Evolutionary conservation across 176 grass and related monocot genomes (phyloP), one percentile per base, ranked within the genome.

Genomic region (Avena sativa): DNA sequence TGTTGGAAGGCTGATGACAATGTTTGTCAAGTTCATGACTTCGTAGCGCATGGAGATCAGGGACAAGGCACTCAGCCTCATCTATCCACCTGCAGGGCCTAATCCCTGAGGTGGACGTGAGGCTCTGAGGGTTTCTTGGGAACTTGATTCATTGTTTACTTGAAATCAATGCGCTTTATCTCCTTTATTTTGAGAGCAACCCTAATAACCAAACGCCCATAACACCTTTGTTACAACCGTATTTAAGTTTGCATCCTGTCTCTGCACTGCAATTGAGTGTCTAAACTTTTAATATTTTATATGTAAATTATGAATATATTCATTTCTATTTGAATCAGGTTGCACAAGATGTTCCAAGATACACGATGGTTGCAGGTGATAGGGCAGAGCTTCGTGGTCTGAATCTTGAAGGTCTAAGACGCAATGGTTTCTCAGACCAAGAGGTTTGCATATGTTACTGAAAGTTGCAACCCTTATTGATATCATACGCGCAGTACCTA

Each of bases 281-380:
- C 76, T 89, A 52, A 52, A 48, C 55, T 64, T 73, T 74, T n/a
- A 80, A 83, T 71, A 71, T 64, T 15, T 83, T 52, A 15, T 76
- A 28, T 78, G 52, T 21, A 82, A 20, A 19, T 2, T 83, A 28
- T 30, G 19, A 12, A 38, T 71, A 21, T 46, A 68, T 90, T 51
- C 16, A 51, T 69, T 83, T 87, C 62, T 58, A 59, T 84, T 86
- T 83, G 23, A 71, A 68, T 72, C 79, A 98, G 96, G 86, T 98
- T 87, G 32, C 90, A 74, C 96, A 96, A 89, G 96, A 98, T 86
- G 92, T 96, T 74, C 96, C 96, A 86, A 96, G 89, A 74, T 98
- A 96, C 83, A 94, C 83, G 53, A 96, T 96, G 93, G 89, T 92
- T 81, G 88, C 92, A 52, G 90, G 93, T 79, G 88, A 92, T 82